These are phyloP conservation scores for Aspergillus ochraceoroseus DNA, from an alignment of 2,329 filamentous ascomycete species.

Conservation along the genomic window DNA sequence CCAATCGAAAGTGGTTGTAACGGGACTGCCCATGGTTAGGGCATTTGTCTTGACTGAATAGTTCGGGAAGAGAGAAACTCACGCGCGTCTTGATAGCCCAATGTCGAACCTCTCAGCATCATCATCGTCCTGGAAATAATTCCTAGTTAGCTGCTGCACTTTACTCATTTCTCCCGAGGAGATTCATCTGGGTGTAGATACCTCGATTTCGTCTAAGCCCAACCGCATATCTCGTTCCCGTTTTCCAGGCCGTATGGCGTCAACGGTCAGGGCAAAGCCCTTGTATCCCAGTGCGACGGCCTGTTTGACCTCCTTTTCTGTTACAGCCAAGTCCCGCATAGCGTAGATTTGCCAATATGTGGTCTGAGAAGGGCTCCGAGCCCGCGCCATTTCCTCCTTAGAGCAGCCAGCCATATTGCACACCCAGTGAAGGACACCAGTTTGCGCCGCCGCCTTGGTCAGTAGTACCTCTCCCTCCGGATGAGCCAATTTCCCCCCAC, in stretches of 20 bases:
- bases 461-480: conserved; percentile 1
- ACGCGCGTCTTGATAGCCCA: no score
- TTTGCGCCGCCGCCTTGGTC: conserved; percentile 2
- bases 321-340: not conserved
- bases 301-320: conserved; percentile 1
- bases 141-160: not conserved
- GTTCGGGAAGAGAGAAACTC: no score
- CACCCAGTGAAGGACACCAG: conserved; percentile 8
- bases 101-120: no score
- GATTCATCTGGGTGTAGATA: no score
- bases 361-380: not conserved
- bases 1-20: conserved; percentile 2
- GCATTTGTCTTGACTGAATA: no score
- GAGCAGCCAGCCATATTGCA: conserved; percentile 2
- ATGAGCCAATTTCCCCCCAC: conserved; percentile 6
- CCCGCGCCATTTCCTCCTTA: conserved; percentile 1
- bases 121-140: conserved; percentile 1
- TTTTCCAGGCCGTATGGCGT: conserved; percentile 8
- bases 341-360: conserved; percentile 9
- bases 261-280: conserved; percentile 11
- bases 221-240: conserved; percentile 1
- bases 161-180: no score
- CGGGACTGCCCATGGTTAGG: not conserved
- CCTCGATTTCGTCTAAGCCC: not conserved
- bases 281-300: conserved; percentile 5